These are phyloP conservation scores for Halophytophthora batemanensis DNA, from an alignment of 352 stramenopile genomes.

Conservation along the genomic window DNA sequence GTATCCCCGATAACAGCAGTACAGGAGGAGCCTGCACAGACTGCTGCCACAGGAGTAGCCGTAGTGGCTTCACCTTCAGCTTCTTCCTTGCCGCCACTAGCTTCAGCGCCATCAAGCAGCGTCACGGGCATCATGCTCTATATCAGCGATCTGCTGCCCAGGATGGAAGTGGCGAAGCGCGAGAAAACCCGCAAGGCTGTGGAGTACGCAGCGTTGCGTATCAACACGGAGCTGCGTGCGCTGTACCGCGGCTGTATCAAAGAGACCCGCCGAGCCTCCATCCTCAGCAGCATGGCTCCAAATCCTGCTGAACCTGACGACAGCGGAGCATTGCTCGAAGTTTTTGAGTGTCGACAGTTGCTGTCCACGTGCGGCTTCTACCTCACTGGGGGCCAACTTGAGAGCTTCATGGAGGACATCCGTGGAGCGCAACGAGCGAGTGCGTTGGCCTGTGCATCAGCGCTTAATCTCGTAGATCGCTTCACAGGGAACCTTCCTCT, in stretches of 20 bases:
- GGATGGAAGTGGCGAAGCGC: constrained; percentile 12
- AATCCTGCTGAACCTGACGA: constrained; percentile 15
- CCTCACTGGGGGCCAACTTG: constrained; percentile 36
- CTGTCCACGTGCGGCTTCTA: constrained; percentile 43
- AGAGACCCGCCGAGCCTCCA: constrained; percentile 14
- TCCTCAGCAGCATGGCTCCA: background rate
- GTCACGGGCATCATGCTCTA: constrained; percentile 42
- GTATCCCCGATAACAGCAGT: constrained; percentile 11
- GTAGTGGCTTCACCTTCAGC: constrained; percentile 4
- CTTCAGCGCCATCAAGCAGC: constrained; percentile 8
- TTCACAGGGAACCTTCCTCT: constrained; percentile 15
- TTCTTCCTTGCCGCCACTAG: background rate
- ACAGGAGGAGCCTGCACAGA: background rate
- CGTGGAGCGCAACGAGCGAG: constrained; percentile 34
- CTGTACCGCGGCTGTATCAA: constrained; percentile 57
- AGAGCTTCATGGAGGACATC: constrained; percentile 32
- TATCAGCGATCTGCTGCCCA: constrained; percentile 45
- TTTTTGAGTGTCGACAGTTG: constrained; percentile 47
- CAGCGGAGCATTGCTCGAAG: constrained; percentile 35
- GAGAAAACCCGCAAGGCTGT: constrained; percentile 49
- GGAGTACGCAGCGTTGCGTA: constrained; percentile 46
- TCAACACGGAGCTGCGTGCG: constrained; percentile 60
- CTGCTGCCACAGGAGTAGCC: constrained; percentile 2
- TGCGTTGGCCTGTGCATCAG: constrained; percentile 15
- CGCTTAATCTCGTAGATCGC: constrained; percentile 9